Evolutionary conservation across 2,329 filamentous ascomycete species (phyloP), one percentile per base, ranked within the genome.

Genomic region (Pseudogymnoascus sp.): DNA sequence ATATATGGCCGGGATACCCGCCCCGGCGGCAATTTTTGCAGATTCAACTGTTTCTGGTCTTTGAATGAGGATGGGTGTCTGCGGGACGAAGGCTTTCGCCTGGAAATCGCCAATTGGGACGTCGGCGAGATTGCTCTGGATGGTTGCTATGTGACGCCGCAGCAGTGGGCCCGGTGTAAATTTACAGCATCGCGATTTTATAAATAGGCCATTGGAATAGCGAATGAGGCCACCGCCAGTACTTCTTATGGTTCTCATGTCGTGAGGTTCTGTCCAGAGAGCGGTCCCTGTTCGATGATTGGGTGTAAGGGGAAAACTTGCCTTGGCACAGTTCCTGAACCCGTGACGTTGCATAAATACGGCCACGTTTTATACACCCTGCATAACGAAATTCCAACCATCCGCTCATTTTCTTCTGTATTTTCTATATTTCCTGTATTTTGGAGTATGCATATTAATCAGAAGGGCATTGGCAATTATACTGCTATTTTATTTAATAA

Each of bases 41-140:
- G 16, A 14, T 16, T 28, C 35, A 3, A 25, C 11, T 16, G 41
- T 32, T 35, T 38, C 28, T 37, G 12, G 61, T 47, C n/a, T 76
- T 77, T 5, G 57, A 28, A 84, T 73, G 16, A 86, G 70, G 8
- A 78, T 71, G 1, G 87, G 86, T 16, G 70, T 73, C 54, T 81
- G 77, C 1, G 79, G 75, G 1, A 69, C 64, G 67, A 87, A 85
- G 35, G 79, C 84, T 35, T 73, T 65, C n/a, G 76, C 65, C 25
- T 77, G 79, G 68, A 89, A 89, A 12, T 67, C 63, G 1, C 75
- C 69, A 50, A 82, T 63, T 59, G 67, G 68, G 12, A 70, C 57
- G n/a, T 58, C 14, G 8, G 63, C 59, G 32, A 70, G 58, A 32
- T 62, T 59, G 18, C 60, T 59, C 38, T 54, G 20, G 28, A 62